A percentile compares a stretch with the other conserved stretches of the same genome.
phyloP scores from a whole-genome alignment of 73 alveolate species.

The Paramecium bursaria region DNA sequence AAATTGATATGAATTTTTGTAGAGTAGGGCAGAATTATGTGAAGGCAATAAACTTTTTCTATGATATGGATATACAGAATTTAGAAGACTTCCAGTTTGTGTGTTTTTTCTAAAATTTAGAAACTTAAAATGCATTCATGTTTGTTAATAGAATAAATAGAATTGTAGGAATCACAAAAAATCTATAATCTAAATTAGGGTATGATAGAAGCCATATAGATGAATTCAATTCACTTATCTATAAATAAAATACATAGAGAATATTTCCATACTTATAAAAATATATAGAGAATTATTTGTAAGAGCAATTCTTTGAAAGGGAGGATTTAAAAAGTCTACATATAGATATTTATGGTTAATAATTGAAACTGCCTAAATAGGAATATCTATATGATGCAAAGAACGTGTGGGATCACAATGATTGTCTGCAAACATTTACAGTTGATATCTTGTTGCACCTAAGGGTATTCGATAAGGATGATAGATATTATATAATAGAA shows the following conservation, averaged over 20 bases:
- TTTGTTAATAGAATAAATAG: neutral
- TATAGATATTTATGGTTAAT: neutral
- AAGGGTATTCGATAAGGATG: neutral
- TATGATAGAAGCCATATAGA: neutral
- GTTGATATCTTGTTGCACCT: slow-evolving; percentile 13
- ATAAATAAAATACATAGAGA: neutral
- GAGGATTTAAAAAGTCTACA: neutral
- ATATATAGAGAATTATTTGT: neutral
- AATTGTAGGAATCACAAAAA: slow-evolving; percentile 14
- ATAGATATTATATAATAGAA: neutral
- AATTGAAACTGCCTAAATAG: neutral
- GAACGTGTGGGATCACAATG: slow-evolving; percentile 11
- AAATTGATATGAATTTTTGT: slow-evolving; percentile 26
- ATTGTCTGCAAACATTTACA: neutral
- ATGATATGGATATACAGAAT: slow-evolving; percentile 25
- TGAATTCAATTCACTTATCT: neutral
- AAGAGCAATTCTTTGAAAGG: neutral
- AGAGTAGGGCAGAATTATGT: neutral
- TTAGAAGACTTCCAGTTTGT: slow-evolving; percentile 24
- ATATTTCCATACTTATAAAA: neutral
- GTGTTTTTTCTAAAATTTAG: neutral
- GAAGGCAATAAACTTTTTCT: slow-evolving; percentile 32
- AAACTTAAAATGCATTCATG: neutral
- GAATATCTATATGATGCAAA: neutral
- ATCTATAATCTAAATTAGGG: neutral